Base-by-base conservation (phyloP, 2,329 filamentous ascomycete species). In the Cladosporium velox region DNA sequence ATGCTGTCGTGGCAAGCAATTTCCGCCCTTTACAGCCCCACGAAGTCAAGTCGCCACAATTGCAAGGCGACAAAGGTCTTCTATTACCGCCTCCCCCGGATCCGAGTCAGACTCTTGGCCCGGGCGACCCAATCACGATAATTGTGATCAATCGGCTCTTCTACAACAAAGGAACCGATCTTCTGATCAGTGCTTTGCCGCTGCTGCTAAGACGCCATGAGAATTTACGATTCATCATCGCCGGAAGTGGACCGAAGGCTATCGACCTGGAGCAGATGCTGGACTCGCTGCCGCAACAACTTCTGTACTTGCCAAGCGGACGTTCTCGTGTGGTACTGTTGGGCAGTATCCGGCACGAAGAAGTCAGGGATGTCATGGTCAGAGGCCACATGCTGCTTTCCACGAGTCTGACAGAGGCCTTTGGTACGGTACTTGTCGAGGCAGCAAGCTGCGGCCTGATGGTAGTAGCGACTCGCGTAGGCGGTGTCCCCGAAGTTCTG, bases 261-360 rank as follows among this genome's bases (percentile, higher is more conserved):
- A 99, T 99, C 70, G 95, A 99, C 74, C 84, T 99, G 1, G 95
- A 99, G 78, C 96, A 99, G 75, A 99, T 97, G 91, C 88, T 99
- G 49, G 95, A 99, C 81, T 73, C 73, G 8, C 69, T 77, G 4
- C 75, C 75, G 0, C 74, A 76, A 59, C 70, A 76, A 47, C 71
- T 90, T 1, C 70, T 76, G 12, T 73, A 75, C 58, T 72, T 74
- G 14, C 67, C 77, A n/a, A 75, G 72, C 4, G 83, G 98, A 10
- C 94, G 98, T 76, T 93, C 97, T 75, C 91, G 92, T 60, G 93
- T 99, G 11, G 90, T 96, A 74, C 90, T 99, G 83, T 84, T 99
- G 3, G 95, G 95, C 3, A 89, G 94, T 8, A 89, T 99, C 24
- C 90, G 94, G 21, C 95, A 99, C 76, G 96, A 99, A 76, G 93